phyloP scores from a whole-genome alignment of 768 basidiomycete species.

The Austroboletus festivus region DNA sequence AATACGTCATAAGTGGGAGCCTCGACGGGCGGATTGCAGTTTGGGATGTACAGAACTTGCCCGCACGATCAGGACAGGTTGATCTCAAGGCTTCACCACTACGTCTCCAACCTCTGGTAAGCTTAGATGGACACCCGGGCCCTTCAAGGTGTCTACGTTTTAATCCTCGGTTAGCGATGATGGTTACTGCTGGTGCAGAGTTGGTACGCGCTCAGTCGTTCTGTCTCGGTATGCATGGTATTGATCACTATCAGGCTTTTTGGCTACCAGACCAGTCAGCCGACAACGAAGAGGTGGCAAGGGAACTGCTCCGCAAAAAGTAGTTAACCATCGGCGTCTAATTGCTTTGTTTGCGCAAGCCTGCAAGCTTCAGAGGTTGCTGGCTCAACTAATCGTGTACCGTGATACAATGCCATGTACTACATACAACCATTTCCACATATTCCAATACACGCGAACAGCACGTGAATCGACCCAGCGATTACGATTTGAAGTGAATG shows the following conservation, averaged over 20 bases:
- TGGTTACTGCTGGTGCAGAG: conserved; percentile 80
- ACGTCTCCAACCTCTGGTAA: conserved; percentile 46
- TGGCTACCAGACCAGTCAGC: conserved; percentile 67
- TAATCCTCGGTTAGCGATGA: conserved; percentile 87
- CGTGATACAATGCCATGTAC: conserved; percentile 1
- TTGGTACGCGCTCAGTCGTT: conserved; percentile 52
- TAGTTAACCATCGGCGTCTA: conserved; percentile 8
- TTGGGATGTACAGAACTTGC: conserved; percentile 80
- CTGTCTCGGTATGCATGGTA: background rate
- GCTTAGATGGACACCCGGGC: conserved; percentile 77
- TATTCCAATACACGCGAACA: background rate
- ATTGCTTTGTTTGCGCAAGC: no score
- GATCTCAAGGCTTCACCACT: conserved; percentile 54
- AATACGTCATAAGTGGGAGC: conserved; percentile 82
- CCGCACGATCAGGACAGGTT: conserved; percentile 46
- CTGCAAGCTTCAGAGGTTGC: no score
- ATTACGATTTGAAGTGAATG: background rate
- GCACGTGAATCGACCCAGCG: conserved; percentile 7
- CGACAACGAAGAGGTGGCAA: conserved; percentile 69
- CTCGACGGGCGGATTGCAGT: conserved; percentile 80
- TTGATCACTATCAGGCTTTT: conserved; percentile 46
- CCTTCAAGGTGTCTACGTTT: conserved; percentile 84
- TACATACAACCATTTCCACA: background rate
- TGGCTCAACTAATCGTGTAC: background rate
- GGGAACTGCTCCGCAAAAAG: conserved; percentile 62